A percentile compares a stretch with the other conserved stretches of the same genome.
phyloP scores from a whole-genome alignment of 2,329 filamentous ascomycete genomes.

The Diaporthe ampelina region DNA sequence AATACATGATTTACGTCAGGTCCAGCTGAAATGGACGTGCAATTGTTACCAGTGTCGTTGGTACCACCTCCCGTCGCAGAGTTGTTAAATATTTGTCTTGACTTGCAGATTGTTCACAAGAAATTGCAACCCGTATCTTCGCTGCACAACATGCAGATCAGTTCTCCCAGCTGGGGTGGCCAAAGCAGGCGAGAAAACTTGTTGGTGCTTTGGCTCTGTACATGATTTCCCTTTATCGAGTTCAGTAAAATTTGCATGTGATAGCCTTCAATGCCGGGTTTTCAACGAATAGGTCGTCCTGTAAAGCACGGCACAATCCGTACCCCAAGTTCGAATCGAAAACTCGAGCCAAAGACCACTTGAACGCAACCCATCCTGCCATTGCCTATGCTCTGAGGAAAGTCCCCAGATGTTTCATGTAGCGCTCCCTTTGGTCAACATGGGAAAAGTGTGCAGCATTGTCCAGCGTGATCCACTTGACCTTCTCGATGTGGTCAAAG shows the following conservation, averaged over 20 bases:
- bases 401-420: slow-evolving; percentile 45
- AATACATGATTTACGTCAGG: too few species aligned
- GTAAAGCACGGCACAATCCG: too few species aligned
- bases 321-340: background rate
- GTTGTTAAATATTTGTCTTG: background rate
- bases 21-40: too few species aligned
- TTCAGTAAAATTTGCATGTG: background rate
- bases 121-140: background rate
- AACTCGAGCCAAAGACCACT: background rate
- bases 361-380: too few species aligned
- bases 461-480: slow-evolving; percentile 54
- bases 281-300: background rate
- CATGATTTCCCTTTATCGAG: background rate
- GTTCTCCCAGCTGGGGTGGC: background rate
- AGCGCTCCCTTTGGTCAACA: slow-evolving; percentile 49
- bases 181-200: background rate
- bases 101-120: background rate
- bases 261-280: background rate
- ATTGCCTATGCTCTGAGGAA: slow-evolving; percentile 40
- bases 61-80: background rate
- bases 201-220: background rate
- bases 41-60: background rate
- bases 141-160: background rate
- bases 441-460: slow-evolving; percentile 53
- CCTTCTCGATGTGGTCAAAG: slow-evolving; percentile 52